phyloP scores from a whole-genome alignment of 352 stramenopile genomes.

The Phytophthora foliorum region DNA sequence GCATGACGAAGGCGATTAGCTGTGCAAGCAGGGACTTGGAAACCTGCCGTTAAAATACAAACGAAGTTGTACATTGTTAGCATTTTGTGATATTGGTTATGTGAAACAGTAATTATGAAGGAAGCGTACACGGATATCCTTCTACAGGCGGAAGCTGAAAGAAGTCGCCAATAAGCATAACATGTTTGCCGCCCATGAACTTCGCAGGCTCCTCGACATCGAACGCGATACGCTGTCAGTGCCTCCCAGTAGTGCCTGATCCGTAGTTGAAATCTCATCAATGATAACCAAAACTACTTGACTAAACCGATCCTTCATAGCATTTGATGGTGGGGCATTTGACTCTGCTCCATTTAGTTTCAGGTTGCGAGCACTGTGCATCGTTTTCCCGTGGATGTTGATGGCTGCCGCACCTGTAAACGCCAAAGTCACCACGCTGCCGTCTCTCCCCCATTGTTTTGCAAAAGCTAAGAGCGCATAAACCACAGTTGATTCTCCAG shows the following conservation, averaged over 20 bases:
- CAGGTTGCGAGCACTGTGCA: slow-evolving; percentile 19
- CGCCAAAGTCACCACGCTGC: slow-evolving; percentile 1
- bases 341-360: slow-evolving; percentile 4
- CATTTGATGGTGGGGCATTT: slow-evolving; percentile 4
- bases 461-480: not conserved
- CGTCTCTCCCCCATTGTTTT: not conserved
- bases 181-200: slow-evolving; percentile 40
- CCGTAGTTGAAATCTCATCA: slow-evolving; percentile 39
- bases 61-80: not conserved
- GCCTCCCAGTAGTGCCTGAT: slow-evolving; percentile 31
- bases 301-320: slow-evolving; percentile 30
- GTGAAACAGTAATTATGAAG: not conserved
- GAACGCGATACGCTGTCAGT: slow-evolving; percentile 10
- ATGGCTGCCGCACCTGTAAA: slow-evolving; percentile 22
- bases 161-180: slow-evolving; percentile 33
- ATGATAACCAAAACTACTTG: slow-evolving; percentile 29
- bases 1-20: slow-evolving; percentile 2
- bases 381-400: slow-evolving; percentile 21
- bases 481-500: not conserved
- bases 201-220: not conserved
- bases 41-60: slow-evolving; percentile 9
- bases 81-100: not conserved
- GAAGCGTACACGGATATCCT: slow-evolving; percentile 25
- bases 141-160: slow-evolving; percentile 30
- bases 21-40: not conserved